These are phyloP conservation scores for Bryoerythrophyllum caledonicum DNA, from an alignment of 225 moss, liverwort and hornwort genomes.

Conservation along the genomic window DNA sequence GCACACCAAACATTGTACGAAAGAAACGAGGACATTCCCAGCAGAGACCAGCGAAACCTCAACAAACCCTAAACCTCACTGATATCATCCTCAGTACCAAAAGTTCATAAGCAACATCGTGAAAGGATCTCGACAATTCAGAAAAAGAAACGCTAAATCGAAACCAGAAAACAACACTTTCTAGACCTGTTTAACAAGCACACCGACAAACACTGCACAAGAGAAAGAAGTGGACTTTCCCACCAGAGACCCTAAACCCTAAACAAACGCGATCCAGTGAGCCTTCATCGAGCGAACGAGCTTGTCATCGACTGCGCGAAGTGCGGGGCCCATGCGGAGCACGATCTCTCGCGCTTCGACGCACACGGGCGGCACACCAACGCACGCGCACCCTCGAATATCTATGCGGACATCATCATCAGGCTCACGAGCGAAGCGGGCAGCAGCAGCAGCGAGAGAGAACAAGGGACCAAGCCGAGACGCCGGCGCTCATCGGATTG, in stretches of 20 bases:
- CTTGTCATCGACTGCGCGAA: conserved; percentile 37
- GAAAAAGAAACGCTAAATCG: no score
- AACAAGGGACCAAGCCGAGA: background rate
- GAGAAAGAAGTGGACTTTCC: no score
- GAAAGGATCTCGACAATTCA: no score
- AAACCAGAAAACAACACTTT: no score
- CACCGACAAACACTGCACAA: no score
- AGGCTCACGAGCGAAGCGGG: conserved; percentile 40
- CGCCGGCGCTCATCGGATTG: conserved; percentile 41
- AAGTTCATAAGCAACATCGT: no score
- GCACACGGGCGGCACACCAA: conserved; percentile 14
- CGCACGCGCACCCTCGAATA: conserved; percentile 39
- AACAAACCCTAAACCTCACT: no score
- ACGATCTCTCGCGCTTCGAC: conserved; percentile 44
- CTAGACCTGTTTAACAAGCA: no score
- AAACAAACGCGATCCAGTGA: conserved; percentile 9
- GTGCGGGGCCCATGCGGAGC: conserved; percentile 34
- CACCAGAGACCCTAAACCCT: background rate
- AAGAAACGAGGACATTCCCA: no score
- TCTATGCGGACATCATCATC: conserved; percentile 53
- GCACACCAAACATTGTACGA: no score
- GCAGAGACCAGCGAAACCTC: no score
- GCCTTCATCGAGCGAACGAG: conserved; percentile 61
- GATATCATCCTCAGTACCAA: no score
- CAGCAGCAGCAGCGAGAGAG: background rate